These are phyloP conservation scores for Hyaloscypha hepaticicola DNA, from an alignment of 495 filamentous ascomycete species.

Conservation along the genomic window DNA sequence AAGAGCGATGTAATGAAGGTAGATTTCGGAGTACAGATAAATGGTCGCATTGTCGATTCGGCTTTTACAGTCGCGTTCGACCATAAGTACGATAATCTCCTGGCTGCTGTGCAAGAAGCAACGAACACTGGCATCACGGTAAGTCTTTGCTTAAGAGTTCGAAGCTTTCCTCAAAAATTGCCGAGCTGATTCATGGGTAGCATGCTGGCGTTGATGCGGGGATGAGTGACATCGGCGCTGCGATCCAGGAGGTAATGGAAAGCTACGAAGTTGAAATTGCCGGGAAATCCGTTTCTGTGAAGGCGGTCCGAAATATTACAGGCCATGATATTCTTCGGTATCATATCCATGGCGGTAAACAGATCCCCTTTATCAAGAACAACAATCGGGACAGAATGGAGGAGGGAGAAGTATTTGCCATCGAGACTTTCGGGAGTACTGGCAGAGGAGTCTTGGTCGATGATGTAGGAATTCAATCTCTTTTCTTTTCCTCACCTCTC, in stretches of 20 bases:
- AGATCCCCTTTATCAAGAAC: slow-evolving; percentile 84
- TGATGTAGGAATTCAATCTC: slow-evolving; percentile 48
- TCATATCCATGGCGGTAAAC: slow-evolving; percentile 85
- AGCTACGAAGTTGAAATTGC: slow-evolving; percentile 81
- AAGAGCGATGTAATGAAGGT: slow-evolving; percentile 87
- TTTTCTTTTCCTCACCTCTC: not conserved
- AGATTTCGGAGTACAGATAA: slow-evolving; percentile 88
- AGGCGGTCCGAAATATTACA: slow-evolving; percentile 81
- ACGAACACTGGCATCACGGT: slow-evolving; percentile 80
- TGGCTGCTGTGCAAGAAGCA: slow-evolving; percentile 79
- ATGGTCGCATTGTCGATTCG: slow-evolving; percentile 86
- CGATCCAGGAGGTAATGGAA: slow-evolving; percentile 85
- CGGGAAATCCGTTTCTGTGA: slow-evolving; percentile 74
- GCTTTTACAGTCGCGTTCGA: slow-evolving; percentile 90
- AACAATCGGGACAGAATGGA: slow-evolving; percentile 83
- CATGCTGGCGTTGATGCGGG: slow-evolving; percentile 80
- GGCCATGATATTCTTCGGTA: slow-evolving; percentile 85
- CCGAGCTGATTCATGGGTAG: slow-evolving; percentile 30
- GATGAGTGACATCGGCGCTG: slow-evolving; percentile 70
- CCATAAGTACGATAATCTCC: slow-evolving; percentile 76
- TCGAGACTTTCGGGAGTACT: slow-evolving; percentile 93
- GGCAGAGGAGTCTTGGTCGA: slow-evolving; percentile 79
- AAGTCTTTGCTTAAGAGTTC: not conserved
- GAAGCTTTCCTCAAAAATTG: not conserved
- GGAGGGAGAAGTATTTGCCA: slow-evolving; percentile 89